Evolutionary conservation across 1,139 yeast species (phyloP), one percentile per base, ranked within the genome.

Genomic region (Keqinozyma sinolaborantium): DNA sequence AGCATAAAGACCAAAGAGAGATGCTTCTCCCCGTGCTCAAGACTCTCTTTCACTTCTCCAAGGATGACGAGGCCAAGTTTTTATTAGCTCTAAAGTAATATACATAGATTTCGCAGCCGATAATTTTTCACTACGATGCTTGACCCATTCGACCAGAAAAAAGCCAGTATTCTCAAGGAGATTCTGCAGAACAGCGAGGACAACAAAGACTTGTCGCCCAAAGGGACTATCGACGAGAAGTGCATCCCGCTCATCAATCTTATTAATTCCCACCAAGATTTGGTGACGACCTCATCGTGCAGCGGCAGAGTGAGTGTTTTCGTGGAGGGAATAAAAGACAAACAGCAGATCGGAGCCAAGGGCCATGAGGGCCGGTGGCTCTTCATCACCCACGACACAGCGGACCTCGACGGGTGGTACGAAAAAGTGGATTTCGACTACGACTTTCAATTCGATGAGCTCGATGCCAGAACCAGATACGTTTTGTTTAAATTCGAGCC

Each of bases 221-320:
- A 86, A 47, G 95, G 95, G 1, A 71, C 86, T 2, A 79, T 86
- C 11, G 96, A 86, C 57, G 77, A 60, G 31, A 62, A 71, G 23
- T 80, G 95, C 42, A 48, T 81, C 12, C 95, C 95, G 2, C 69
- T 86, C 15, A 84, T 86, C 36, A 55, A 74, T 13, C 56, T 79
- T 23, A 82, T 86, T 45, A 86, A 86, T 47, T 45, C 70, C 2
- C 76, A 77, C 42, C 47, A 57, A 0, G 78, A 83, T 45, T 73
- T 83, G 79, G 92, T 86, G 6, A 86, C 95, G 2, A 85, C 95
- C 0, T 83, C 95, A 1, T 82, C 94, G 10, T 86, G 96, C 43
- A 84, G 95, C 0, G 96, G 96, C 2, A 62, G 96, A 49, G 82
- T 86, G 2, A 79, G 90, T 34, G 87, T 86, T 0, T 86, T 83